A percentile compares a stretch with the other conserved stretches of the same genome.
These are phyloP conservation scores for Echinosophora koreensis DNA, from an alignment of 306 rosid genomes.

Conservation along the genomic window DNA sequence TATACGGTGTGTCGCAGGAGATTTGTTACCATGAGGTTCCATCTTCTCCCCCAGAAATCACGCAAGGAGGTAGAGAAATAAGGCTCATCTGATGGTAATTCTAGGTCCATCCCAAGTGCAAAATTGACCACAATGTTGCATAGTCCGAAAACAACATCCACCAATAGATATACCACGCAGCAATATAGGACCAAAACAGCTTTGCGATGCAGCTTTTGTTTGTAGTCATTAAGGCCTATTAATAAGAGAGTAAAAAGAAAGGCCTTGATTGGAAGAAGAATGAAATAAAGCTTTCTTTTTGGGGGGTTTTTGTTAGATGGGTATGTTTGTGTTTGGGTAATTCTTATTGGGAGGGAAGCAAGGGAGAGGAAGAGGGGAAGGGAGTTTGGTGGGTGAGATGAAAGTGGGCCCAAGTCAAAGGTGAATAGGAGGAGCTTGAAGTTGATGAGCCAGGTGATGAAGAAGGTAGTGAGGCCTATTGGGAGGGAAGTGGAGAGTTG, in stretches of 20 bases:
- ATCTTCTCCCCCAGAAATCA: slow-evolving; percentile 84
- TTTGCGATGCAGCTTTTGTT: slow-evolving; percentile 36
- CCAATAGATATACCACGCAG: slow-evolving; percentile 49
- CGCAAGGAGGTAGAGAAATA: slow-evolving; percentile 69
- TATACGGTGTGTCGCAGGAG: slow-evolving; percentile 60
- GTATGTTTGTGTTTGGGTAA: slow-evolving; percentile 18
- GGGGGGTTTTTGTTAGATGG: slow-evolving; percentile 37
- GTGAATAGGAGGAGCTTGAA: slow-evolving; percentile 58
- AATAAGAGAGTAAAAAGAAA: slow-evolving; percentile 5
- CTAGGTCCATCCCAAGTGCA: slow-evolving; percentile 52
- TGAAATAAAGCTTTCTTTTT: neutral
- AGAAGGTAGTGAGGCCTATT: slow-evolving; percentile 46
- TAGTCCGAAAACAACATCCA: slow-evolving; percentile 53
- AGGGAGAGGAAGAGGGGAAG: slow-evolving; percentile 61
- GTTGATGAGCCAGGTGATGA: slow-evolving; percentile 57
- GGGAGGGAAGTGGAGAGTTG: slow-evolving; percentile 48
- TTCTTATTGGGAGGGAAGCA: slow-evolving; percentile 61
- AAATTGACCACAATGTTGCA: slow-evolving; percentile 40
- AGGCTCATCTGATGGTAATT: slow-evolving; percentile 69
- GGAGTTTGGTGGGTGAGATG: slow-evolving; percentile 45
- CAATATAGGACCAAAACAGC: slow-evolving; percentile 49
- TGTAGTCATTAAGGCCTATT: slow-evolving; percentile 40
- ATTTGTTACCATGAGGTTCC: slow-evolving; percentile 78
- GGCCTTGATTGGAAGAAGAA: slow-evolving; percentile 42
- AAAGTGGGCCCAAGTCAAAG: slow-evolving; percentile 62